Percentiles rank a stretch among this genome's conserved stretches.
These are phyloP conservation scores for Neoboletus subvelutipes DNA, from an alignment of 768 basidiomycete species.

Conservation along the genomic window DNA sequence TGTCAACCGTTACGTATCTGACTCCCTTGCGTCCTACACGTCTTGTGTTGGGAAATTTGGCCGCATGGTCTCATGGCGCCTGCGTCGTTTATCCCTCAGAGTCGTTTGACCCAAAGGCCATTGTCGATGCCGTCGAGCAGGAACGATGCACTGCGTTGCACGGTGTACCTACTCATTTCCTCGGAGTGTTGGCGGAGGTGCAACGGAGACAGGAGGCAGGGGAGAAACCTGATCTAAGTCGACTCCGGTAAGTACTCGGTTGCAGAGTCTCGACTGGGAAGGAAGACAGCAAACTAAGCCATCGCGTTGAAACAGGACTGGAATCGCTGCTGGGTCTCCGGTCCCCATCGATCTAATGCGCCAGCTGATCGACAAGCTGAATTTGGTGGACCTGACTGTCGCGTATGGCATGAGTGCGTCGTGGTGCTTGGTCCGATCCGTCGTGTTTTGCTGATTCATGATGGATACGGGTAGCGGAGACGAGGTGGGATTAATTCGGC, in stretches of 20 bases:
- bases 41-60: constrained; percentile 78
- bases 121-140: constrained; percentile 66
- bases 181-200: constrained; percentile 70
- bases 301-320: constrained; percentile 50
- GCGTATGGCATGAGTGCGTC: constrained; percentile 87
- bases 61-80: constrained; percentile 72
- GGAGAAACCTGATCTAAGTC: constrained; percentile 45
- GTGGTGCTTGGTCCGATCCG: background rate
- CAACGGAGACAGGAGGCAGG: constrained; percentile 50
- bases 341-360: constrained; percentile 81
- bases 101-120: constrained; percentile 58
- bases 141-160: constrained; percentile 79
- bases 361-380: constrained; percentile 62
- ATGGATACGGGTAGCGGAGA: constrained; percentile 55
- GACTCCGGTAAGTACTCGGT: constrained; percentile 47
- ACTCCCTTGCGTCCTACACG: constrained; percentile 41
- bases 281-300: background rate
- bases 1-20: constrained; percentile 9
- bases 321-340: constrained; percentile 78
- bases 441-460: constrained; percentile 3
- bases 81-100: constrained; percentile 76
- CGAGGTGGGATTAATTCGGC: constrained; percentile 42
- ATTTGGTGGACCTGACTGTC: constrained; percentile 68
- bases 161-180: constrained; percentile 84
- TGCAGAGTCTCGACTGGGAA: too few species aligned